Evolutionary conservation across 108 stramenopile species (phyloP), one percentile per base, ranked within the genome.

Genomic region (Fistulifera pelliculosa): DNA sequence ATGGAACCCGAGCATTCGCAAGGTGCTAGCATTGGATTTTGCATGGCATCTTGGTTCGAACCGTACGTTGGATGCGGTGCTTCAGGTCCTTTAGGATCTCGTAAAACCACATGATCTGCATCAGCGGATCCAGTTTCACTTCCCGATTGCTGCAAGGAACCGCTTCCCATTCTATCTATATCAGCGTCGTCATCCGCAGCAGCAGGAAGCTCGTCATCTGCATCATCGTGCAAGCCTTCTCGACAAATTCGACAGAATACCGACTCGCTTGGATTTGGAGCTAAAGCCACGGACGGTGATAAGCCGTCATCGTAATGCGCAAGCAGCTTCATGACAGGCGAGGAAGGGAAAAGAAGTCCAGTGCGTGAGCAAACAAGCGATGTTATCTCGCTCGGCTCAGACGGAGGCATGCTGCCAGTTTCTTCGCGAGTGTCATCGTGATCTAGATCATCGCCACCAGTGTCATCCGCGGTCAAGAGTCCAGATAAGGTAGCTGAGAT

Each of bases 211-310:
- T 71, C 68, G 49, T 70, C 74, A 27, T 66, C 70, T 44, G 63
- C 60, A 41, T 65, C 67, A 18, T 92, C 90, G 52, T 92, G 90
- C 22, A 92, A 65, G 15, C 90, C 90, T 66, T 92, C 90, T 4
- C 90, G 74, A 58, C 90, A 92, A 44, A 92, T 92, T 19, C 90
- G 62, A 61, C 90, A 92, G 63, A 92, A 87, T n/a, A 92, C 86
- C 7, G 81, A 77, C 58, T 81, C 69, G 21, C 44, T 45, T 7
- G 45, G 17, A 35, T 35, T 35, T 7, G 65, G 54, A 15, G 63
- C 58, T 11, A 64, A 59, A 43, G 58, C 54, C 22, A 68, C 64
- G 2, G 68, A 45, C 17, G 76, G 71, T 26, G 39, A 52, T 52
- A 90, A 50, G 3, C 85, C 84, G 57, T 91, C 90, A 51, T 85